Conservation (phyloP, 2,329 filamentous ascomycete species). For the Aspergillus niger region DNA sequence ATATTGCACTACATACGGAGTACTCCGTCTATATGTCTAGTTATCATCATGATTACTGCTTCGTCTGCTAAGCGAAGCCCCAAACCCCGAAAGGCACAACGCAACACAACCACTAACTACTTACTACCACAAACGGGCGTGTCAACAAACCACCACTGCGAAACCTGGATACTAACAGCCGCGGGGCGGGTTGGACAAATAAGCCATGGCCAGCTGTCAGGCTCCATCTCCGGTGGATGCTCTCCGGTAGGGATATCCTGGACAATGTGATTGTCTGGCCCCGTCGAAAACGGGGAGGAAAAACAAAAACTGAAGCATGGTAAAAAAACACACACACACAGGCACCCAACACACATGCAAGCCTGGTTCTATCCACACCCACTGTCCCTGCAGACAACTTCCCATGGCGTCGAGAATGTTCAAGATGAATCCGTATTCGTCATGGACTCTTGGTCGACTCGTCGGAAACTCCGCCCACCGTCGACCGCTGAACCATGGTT, state of each 20-base stretch:
- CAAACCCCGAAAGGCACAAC: neutral
- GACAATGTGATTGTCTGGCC: conserved; percentile 2
- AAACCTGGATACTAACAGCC: neutral
- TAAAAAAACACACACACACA: too few relatives aligned
- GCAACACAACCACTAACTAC: neutral
- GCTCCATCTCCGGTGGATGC: neutral
- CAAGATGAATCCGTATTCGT: neutral
- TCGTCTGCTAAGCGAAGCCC: conserved; percentile 2
- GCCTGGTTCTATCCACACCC: neutral
- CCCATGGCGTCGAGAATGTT: neutral
- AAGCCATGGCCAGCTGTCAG: conserved; percentile 19
- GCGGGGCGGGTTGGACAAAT: conserved; percentile 15
- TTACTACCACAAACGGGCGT: neutral
- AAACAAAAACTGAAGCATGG: too few relatives aligned
- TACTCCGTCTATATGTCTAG: too few relatives aligned
- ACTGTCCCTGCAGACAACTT: neutral
- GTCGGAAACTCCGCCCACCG: neutral
- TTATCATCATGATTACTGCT: too few relatives aligned
- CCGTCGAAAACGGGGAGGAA: neutral
- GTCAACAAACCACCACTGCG: too few relatives aligned
- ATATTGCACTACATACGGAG: too few relatives aligned
- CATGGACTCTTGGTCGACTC: neutral
- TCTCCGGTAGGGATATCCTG: neutral
- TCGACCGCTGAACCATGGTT: neutral
- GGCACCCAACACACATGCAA: too few relatives aligned